These are phyloP conservation scores for Daldinia sp. DNA, from an alignment of 2,329 filamentous ascomycete species.

Conservation along the genomic window DNA sequence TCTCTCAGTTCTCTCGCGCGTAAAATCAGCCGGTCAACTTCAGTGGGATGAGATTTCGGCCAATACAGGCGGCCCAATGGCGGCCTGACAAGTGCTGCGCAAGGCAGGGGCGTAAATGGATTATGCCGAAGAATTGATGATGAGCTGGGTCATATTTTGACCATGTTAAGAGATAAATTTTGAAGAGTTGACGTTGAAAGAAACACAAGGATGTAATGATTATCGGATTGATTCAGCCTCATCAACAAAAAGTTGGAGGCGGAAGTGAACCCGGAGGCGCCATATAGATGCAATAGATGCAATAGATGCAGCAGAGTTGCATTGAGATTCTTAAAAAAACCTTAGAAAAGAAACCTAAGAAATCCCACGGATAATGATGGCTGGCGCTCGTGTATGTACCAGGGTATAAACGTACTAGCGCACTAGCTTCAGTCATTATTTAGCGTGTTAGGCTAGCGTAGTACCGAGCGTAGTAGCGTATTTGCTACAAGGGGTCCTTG, in stretches of 20 bases:
- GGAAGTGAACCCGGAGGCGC: constrained; percentile 31
- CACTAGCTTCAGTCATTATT: too few relatives aligned
- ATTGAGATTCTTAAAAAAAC: constrained; percentile 17
- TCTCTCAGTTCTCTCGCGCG: constrained; percentile 8
- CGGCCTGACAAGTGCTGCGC: constrained; percentile 30
- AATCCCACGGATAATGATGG: constrained; percentile 1
- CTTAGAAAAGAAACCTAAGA: not conserved
- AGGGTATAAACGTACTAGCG: too few relatives aligned
- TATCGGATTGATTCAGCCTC: constrained; percentile 44
- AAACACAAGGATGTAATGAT: constrained; percentile 36
- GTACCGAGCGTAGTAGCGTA: too few relatives aligned
- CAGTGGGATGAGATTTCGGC: constrained; percentile 20
- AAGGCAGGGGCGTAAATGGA: constrained; percentile 13
- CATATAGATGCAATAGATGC: constrained; percentile 29
- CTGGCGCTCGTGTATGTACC: not conserved
- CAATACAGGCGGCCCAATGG: constrained; percentile 30
- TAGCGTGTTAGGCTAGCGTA: not conserved
- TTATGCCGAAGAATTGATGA: constrained; percentile 22
- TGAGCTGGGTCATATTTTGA: constrained; percentile 9
- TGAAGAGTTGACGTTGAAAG: constrained; percentile 41
- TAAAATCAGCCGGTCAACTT: constrained; percentile 16
- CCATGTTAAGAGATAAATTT: constrained; percentile 31
- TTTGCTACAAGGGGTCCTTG: constrained; percentile 6
- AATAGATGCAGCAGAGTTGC: constrained; percentile 29
- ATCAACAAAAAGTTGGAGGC: constrained; percentile 38